Base-by-base conservation (phyloP, 805 yeast genomes). In the Ogataea pilisensis region DNA sequence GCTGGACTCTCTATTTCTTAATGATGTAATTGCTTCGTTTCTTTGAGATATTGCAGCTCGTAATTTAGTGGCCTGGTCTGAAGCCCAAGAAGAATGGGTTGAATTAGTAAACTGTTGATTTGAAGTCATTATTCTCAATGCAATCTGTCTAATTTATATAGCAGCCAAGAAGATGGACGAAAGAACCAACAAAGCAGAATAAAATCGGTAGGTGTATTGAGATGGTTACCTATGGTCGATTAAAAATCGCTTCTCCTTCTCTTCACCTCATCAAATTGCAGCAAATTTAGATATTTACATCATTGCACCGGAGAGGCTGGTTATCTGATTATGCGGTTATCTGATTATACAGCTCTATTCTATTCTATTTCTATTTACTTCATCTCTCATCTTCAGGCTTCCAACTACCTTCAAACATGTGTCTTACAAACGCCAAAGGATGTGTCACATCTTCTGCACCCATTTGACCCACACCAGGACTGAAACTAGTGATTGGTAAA, bases 381-480 rank as follows among this genome's bases (percentile, higher is more conserved):
- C n/a, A n/a, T n/a, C n/a, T 22, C n/a, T 58, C 58, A 16, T 35
- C 33, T n/a, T 49, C 51, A 2, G 62, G 59, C 43, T 81, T 81
- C 88, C 88, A 81, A 40, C 73, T 65, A 3, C 86, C 86, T 63
- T 72, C 75, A 54, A 81, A 81, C 72, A 70, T 68, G 55, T 81
- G 88, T 45, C 73, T 66, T 3, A 74, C 84, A 49, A 74, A 78
- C 1, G 86, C 85, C 60, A 72, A 53, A 11, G 64, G 65, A 55
- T 79, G 70, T 1, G 43, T 43, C 2, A 60, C 55, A 6, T 54
- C 41, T 38, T 69, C 60, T 1, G 85, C 66, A 1, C 86, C 86
- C 86, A 80, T 81, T 49, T 78, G 85, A 3, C 78, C 78, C 25
- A 80, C 85, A 38, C 78, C 83, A 0, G 88, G 87, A 46, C 79